phyloP scores from a whole-genome alignment of 1,284 basidiomycete genomes.

The Pseudozyma hubeiensis region DNA sequence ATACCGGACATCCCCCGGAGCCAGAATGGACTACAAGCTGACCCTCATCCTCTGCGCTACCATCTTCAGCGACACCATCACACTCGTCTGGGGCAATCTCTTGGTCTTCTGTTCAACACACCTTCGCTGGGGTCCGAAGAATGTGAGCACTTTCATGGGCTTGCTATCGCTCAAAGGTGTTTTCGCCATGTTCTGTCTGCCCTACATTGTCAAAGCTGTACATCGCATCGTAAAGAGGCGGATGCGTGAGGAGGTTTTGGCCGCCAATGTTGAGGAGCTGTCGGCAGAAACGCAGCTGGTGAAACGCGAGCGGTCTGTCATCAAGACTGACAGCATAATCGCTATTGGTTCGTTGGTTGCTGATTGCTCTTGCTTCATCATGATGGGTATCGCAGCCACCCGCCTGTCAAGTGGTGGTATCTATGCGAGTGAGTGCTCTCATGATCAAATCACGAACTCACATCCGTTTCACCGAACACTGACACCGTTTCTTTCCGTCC shows the following conservation, averaged over 20 bases:
- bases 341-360: constrained; percentile 17
- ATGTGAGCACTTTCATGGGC: constrained; percentile 25
- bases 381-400: constrained; percentile 29
- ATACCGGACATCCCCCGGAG: constrained; percentile 15
- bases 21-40: constrained; percentile 33
- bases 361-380: constrained; percentile 23
- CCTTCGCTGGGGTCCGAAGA: constrained; percentile 28
- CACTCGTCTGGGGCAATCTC: constrained; percentile 24
- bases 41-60: constrained; percentile 26
- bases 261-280: constrained; percentile 2
- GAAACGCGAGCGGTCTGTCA: constrained; percentile 34
- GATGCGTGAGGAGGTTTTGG: constrained; percentile 23
- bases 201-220: constrained; percentile 18
- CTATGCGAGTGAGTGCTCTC: constrained; percentile 25
- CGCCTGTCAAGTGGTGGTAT: constrained; percentile 16
- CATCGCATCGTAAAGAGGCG: constrained; percentile 20
- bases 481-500: not conserved
- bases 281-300: constrained; percentile 3
- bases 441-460: not conserved
- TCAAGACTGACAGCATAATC: constrained; percentile 31
- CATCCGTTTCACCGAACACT: not conserved
- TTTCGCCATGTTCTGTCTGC: constrained; percentile 22
- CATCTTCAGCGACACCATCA: constrained; percentile 25
- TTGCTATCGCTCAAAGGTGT: constrained; percentile 25
- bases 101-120: constrained; percentile 39